phyloP scores from a whole-genome alignment of 768 basidiomycete genomes.

The Russula sp. region DNA sequence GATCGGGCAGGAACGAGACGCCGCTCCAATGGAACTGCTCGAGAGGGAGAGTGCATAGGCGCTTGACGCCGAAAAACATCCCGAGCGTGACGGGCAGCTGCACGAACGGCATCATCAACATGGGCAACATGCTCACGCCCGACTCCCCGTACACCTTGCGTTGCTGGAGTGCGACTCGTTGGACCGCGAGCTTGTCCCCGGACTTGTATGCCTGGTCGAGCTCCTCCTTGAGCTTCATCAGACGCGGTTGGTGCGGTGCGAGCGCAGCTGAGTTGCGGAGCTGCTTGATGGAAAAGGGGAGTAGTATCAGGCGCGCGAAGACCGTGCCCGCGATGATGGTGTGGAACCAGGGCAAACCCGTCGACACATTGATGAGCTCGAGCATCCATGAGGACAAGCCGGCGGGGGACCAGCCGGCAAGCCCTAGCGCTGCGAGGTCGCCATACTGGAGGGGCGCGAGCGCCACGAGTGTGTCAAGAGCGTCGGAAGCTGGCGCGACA shows the following conservation, averaged over 20 bases:
- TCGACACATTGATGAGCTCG: constrained; percentile 65
- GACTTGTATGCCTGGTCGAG: constrained; percentile 39
- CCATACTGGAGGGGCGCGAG: constrained; percentile 61
- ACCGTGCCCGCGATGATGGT: constrained; percentile 68
- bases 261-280: constrained; percentile 59
- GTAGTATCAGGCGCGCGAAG: constrained; percentile 55
- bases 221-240: constrained; percentile 53
- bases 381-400: constrained; percentile 61
- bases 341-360: constrained; percentile 80
- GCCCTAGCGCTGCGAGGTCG: constrained; percentile 66
- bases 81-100: constrained; percentile 78
- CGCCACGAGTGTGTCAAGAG: constrained; percentile 18
- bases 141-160: constrained; percentile 57
- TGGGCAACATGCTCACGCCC: constrained; percentile 56
- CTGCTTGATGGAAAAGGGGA: constrained; percentile 59
- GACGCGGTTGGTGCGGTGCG: constrained; percentile 55
- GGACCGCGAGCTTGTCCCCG: constrained; percentile 43
- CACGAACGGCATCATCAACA: constrained; percentile 55
- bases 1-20: constrained; percentile 65
- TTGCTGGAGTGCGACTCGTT: constrained; percentile 47
- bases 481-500: constrained; percentile 4
- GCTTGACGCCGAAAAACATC: constrained; percentile 78
- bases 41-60: constrained; percentile 67
- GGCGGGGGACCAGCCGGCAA: constrained; percentile 61
- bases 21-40: constrained; percentile 77